phyloP scores from a whole-genome alignment of 805 yeast genomes.

The Candida khao-thaluensis region DNA sequence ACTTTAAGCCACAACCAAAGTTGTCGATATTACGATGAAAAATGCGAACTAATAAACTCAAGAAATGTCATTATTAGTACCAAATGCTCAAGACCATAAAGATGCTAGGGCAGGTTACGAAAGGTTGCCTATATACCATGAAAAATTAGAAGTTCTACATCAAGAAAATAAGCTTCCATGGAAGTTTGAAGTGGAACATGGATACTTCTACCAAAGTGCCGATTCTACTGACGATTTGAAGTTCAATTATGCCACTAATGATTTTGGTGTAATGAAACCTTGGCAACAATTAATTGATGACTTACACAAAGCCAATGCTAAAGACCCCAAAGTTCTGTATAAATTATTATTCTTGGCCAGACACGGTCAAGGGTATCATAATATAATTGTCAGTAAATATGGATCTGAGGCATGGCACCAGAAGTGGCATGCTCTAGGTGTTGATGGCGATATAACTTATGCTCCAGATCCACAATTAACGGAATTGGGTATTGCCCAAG shows the following conservation, averaged over 20 bases:
- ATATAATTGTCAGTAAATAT: conserved; percentile 51
- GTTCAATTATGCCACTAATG: conserved; percentile 42
- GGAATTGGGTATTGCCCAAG: conserved; percentile 54
- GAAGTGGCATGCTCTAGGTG: conserved; percentile 51
- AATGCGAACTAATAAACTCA: not conserved
- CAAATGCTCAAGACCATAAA: conserved; percentile 29
- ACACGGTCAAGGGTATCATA: conserved; percentile 73
- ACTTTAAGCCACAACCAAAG: not conserved
- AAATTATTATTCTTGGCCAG: conserved; percentile 57
- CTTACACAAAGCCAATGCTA: conserved; percentile 24
- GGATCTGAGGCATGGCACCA: conserved; percentile 49
- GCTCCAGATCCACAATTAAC: conserved; percentile 65
- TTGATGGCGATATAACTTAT: conserved; percentile 56
- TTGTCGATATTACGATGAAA: not conserved
- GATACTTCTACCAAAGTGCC: conserved; percentile 50
- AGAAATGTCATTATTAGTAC: conserved; percentile 30
- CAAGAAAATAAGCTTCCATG: conserved; percentile 29
- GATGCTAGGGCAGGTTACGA: conserved; percentile 33
- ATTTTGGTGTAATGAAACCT: conserved; percentile 43
- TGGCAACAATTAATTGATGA: conserved; percentile 42
- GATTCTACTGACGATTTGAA: conserved; percentile 43
- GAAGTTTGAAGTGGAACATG: conserved; percentile 47
- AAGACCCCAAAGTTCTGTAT: conserved; percentile 21
- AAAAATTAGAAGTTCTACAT: conserved; percentile 6
- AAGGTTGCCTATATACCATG: conserved; percentile 16